Base-by-base conservation (phyloP, 2,329 filamentous ascomycete species). In the Venturia aucupariae region DNA sequence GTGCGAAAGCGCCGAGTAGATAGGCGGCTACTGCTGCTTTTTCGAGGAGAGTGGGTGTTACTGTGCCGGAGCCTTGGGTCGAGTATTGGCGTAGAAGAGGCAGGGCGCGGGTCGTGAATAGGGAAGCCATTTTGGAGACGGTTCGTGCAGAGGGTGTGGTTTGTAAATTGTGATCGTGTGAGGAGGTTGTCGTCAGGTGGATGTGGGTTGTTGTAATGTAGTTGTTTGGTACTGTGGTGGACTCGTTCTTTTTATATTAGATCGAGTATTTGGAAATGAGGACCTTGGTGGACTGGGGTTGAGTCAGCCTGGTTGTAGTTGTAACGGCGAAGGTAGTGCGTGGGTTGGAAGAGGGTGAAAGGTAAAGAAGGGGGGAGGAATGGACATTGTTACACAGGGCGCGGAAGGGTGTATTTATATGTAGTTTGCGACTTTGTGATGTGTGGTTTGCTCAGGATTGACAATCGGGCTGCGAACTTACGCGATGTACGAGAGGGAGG, bases 1-100 rank as follows among this genome's bases (percentile, higher is more conserved):
- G 68, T 3, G 75, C 74, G 39, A 76, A 74, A 17, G 74, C 75
- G 4, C 70, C 71, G 6, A 74, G 71, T 1, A 76, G 70, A 59
- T 76, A 77, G 15, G 71, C 70, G 0, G 72, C 75, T 67, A 74
- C 73, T 15, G 75, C 71, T 35, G 30, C 30, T 15, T 57, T 57
- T 35, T 57, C 51, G 27, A 57, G 51, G 27, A 57, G 51, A 1
- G 51, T 57, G 13, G 51, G 51, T 57, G 51, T 57, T 57, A 57
- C 35, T 24, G 51, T 57, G 27, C 46, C 46, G 7, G 11, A n/a
- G n/a, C n/a, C 6, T 27, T 57, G 51, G 27, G 51, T 32, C 2
- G 51, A 57, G 51, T 57, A 57, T 7, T 57, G 27, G 15, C 51
- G 27, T 4, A 57, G 51, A 17, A 57, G 30, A 5, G 51, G 27